Evolutionary conservation across 129 eudicot species (phyloP), one percentile per base, ranked within the genome.

Genomic region (Artemisia argyi): DNA sequence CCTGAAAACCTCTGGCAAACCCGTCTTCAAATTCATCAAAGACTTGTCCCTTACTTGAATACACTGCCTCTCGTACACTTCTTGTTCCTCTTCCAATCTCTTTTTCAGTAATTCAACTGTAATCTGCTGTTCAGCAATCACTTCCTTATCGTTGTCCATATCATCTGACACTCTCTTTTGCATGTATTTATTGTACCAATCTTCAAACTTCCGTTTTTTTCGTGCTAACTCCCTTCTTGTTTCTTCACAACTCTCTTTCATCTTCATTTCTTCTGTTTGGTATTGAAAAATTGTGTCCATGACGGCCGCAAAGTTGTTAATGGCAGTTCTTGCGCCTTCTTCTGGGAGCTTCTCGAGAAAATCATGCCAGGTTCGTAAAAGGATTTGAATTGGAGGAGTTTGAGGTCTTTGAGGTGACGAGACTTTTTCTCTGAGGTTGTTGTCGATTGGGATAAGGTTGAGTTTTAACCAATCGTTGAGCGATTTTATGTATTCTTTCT

Each of bases 271-370:
- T 16, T 93, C 98, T 3, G 68, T 80, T 75, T 93, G 98, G 77
- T 87, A 80, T 39, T 89, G 89, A 62, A 78, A 66, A 46, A 93
- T 93, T 6, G 92, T 87, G 66, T 85, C 82, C 58, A 93, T 76
- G 14, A 87, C 87, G 46, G 89, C 97, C 3, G 86, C 84, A 82
- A 93, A 93, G 82, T 90, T 93, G 71, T 61, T 44, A 7, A 93
- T 87, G 10, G 96, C 91, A 19, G 87, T 82, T 78, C 83, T 83
- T 19, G 97, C 96, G 15, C 87, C 87, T 84, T 90, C 98, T 68
- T 90, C 97, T 0, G 98, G 98, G 67, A 93, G 90, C 87, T 89
- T 93, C 72, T 90, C 98, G 11, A 90, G 98, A 32, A 47, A 67
- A 59, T 93, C 97, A 30, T 90, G 71, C 98, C 98, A 93, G 8